These are phyloP conservation scores for Nicotiana tabacum DNA, from an alignment of 257 asterid species.

Conservation along the genomic window DNA sequence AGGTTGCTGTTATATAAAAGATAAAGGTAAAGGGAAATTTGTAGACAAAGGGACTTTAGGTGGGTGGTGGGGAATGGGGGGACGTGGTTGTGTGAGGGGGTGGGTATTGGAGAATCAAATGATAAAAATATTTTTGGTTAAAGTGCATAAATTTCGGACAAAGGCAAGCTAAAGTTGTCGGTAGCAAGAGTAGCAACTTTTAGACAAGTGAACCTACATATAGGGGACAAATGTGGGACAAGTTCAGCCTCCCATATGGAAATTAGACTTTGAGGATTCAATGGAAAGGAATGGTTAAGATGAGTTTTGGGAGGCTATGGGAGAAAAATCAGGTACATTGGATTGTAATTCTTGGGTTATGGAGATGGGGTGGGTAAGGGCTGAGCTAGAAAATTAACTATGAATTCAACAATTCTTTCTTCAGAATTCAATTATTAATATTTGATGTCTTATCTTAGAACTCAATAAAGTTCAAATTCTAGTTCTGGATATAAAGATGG, in stretches of 20 bases:
- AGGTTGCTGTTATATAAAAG: background rate
- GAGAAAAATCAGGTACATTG: conserved; percentile 21
- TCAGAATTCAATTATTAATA: no score
- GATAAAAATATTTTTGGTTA: background rate
- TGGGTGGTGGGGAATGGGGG: background rate
- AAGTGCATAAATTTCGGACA: conserved; percentile 37
- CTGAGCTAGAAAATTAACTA: background rate
- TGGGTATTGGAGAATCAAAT: conserved; percentile 10
- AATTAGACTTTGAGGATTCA: conserved; percentile 18
- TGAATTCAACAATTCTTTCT: no score
- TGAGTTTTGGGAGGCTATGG: conserved; percentile 26
- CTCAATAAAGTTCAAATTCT: no score
- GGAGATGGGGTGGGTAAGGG: background rate
- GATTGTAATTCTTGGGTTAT: background rate
- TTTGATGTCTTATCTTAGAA: no score
- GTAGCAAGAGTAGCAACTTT: conserved; percentile 37
- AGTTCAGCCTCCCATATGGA: conserved; percentile 53
- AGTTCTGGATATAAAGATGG: fast-evolving
- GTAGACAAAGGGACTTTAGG: background rate
- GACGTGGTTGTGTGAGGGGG: background rate
- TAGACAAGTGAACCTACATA: conserved; percentile 28
- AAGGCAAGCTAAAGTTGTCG: conserved; percentile 48
- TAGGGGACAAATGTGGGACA: conserved; percentile 71
- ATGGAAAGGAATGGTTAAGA: conserved; percentile 26
- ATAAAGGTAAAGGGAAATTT: background rate